Conservation (phyloP, 73 alveolate species). For the Symbiodinium natans region DNA sequence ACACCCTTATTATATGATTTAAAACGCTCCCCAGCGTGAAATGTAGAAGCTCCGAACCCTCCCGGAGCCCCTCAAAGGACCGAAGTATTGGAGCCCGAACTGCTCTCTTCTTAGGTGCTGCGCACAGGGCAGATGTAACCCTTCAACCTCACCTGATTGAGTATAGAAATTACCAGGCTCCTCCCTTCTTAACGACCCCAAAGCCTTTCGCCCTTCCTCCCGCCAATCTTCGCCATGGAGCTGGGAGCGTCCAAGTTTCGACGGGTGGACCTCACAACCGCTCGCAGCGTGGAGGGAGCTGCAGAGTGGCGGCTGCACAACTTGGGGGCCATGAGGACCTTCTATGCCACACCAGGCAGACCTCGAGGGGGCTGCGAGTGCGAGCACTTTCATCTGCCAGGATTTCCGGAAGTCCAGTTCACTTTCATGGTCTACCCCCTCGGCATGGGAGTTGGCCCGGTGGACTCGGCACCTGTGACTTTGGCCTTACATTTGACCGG, state of each 20-base stretch:
- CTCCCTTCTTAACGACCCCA: no score
- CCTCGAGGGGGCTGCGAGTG: neutral
- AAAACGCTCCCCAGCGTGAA: no score
- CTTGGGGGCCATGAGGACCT: neutral
- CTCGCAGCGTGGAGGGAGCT: constrained; percentile 9
- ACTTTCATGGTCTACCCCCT: neutral
- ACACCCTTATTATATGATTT: no score
- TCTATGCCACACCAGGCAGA: neutral
- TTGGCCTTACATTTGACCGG: neutral
- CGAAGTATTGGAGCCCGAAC: no score
- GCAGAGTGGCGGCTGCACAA: constrained; percentile 1
- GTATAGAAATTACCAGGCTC: no score
- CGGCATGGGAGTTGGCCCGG: neutral
- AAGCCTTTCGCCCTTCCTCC: no score
- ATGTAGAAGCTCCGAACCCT: no score
- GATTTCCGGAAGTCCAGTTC: neutral
- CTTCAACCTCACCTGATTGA: no score
- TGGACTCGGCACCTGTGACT: neutral
- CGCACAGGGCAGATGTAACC: no score
- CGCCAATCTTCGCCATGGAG: neutral
- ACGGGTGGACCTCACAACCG: neutral
- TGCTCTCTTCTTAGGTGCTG: no score
- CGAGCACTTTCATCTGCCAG: neutral
- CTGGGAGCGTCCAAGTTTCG: neutral
- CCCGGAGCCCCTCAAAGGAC: no score